Evolutionary conservation across 331 rosid genomes (phyloP).

Genomic region (Telfairia occidentalis): DNA sequence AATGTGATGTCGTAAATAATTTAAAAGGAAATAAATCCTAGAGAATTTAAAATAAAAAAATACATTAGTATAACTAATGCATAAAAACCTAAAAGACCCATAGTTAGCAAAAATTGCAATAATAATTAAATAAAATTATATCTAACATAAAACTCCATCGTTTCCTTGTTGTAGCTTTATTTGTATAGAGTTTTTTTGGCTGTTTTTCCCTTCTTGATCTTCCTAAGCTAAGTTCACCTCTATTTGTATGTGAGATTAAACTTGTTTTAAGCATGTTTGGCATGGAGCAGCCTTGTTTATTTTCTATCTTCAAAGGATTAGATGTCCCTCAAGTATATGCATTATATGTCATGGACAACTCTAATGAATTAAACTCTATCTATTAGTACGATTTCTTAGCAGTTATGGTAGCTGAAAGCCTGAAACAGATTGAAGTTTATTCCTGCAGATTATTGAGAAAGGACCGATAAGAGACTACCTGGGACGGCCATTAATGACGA

Average conservation of each 20-base stretch:
- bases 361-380: not conserved
- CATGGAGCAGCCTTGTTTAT: not conserved
- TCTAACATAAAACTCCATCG: no score
- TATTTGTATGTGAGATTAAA: not conserved
- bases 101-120: no score
- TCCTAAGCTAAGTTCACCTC: no score
- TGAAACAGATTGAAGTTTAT: not conserved
- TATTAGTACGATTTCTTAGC: not conserved
- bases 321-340: not conserved
- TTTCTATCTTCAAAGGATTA: not conserved
- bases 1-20: no score
- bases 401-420: not conserved
- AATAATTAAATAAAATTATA: no score
- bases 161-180: no score
- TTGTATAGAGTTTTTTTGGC: no score
- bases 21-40: no score
- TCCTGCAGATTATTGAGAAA: slow-evolving; percentile 42
- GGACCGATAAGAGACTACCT: slow-evolving; percentile 57
- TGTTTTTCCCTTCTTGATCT: no score
- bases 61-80: no score
- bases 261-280: not conserved
- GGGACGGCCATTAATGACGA: slow-evolving; percentile 61
- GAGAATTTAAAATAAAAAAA: no score
- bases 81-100: no score
- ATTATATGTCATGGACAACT: not conserved